Conservation (phyloP, 345 rosid genomes). For the Sisymbrium altissimum region DNA sequence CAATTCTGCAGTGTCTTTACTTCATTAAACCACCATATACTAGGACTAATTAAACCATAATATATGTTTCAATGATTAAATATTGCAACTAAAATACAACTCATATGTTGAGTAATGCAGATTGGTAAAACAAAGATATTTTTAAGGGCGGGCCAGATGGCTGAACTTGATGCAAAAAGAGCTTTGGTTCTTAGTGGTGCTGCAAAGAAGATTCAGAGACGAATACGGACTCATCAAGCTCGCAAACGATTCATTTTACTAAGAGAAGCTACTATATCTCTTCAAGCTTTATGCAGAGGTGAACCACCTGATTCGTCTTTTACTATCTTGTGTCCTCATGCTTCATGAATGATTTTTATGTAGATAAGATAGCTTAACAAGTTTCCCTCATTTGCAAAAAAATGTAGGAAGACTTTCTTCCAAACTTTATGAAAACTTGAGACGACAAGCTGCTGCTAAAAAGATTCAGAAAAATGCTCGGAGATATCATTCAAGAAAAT, state of each 20-base stretch:
- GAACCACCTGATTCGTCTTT: slow-evolving; percentile 4
- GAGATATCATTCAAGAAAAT: slow-evolving; percentile 43
- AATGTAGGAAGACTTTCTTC: slow-evolving; percentile 63
- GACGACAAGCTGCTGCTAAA: slow-evolving; percentile 58
- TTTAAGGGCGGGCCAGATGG: slow-evolving; percentile 98
- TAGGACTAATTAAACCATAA: too few species aligned
- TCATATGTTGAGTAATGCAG: slow-evolving; percentile 38
- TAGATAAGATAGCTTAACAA: too few species aligned
- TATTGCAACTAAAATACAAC: neutral
- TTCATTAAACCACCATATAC: too few species aligned
- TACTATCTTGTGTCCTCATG: too few species aligned
- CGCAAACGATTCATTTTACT: slow-evolving; percentile 67
- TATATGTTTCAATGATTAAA: too few species aligned
- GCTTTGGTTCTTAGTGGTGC: slow-evolving; percentile 72
- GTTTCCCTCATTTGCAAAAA: neutral
- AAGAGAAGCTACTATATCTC: slow-evolving; percentile 49
- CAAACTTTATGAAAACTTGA: slow-evolving; percentile 42
- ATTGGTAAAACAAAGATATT: slow-evolving; percentile 92
- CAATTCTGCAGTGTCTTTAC: too few species aligned
- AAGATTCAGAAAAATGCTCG: slow-evolving; percentile 71
- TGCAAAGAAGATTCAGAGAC: slow-evolving; percentile 78
- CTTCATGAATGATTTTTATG: too few species aligned
- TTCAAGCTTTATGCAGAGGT: slow-evolving; percentile 75
- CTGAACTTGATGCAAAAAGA: slow-evolving; percentile 87
- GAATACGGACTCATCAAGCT: slow-evolving; percentile 62